Percentiles rank a stretch among this genome's conserved stretches.
phyloP scores from a whole-genome alignment of 306 rosid genomes.

The Vigna unguiculata region DNA sequence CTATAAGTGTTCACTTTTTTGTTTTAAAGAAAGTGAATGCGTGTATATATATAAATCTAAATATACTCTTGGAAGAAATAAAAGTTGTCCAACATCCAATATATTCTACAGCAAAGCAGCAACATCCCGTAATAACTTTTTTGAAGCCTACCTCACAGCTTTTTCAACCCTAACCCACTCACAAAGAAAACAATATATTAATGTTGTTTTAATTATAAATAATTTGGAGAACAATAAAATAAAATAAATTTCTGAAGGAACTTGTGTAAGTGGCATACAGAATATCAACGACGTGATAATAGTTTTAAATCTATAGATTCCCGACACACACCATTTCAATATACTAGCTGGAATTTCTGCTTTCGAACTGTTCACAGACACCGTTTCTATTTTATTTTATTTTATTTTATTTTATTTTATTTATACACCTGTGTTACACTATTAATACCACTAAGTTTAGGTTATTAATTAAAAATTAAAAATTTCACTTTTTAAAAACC shows the following conservation, averaged over 20 bases:
- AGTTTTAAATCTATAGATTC: conserved; percentile 47
- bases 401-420: not conserved
- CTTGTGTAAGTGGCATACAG: conserved; percentile 41
- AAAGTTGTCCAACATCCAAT: conserved; percentile 33
- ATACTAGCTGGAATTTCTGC: conserved; percentile 1
- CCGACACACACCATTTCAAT: conserved; percentile 44
- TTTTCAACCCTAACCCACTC: conserved; percentile 31
- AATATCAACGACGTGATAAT: conserved; percentile 47
- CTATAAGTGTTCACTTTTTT: too few species aligned
- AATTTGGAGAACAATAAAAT: conserved; percentile 10
- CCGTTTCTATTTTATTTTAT: not conserved
- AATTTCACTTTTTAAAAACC: too few species aligned
- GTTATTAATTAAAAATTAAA: not conserved
- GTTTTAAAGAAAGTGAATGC: too few species aligned
- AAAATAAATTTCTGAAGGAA: conserved; percentile 32
- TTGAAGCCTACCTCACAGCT: conserved; percentile 35
- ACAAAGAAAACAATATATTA: conserved; percentile 16
- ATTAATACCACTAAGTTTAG: conserved; percentile 14
- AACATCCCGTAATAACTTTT: conserved; percentile 33
- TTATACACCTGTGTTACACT: not conserved
- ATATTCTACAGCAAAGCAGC: conserved; percentile 51
- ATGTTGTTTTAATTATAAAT: conserved; percentile 29
- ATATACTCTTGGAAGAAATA: not conserved
- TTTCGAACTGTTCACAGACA: not conserved
- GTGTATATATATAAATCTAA: not conserved